These are phyloP conservation scores for Solanum hybrid DNA, from an alignment of 305 asterid species.

Conservation along the genomic window DNA sequence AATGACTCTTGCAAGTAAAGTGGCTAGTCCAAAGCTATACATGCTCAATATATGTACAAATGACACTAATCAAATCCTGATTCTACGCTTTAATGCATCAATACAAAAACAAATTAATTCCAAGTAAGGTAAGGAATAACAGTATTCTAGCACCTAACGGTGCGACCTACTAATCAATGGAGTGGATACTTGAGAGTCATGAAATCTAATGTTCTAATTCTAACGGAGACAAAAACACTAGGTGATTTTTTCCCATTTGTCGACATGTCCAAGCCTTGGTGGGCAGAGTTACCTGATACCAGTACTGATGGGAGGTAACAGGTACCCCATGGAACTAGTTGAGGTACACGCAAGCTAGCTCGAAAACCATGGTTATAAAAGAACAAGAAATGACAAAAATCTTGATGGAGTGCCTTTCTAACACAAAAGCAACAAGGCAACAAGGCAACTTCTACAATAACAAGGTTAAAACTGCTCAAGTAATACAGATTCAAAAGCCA, in stretches of 20 bases:
- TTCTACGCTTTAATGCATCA: constrained; percentile 58
- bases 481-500: background rate
- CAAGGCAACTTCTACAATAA: background rate
- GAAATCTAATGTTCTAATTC: background rate
- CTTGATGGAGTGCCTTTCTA: background rate
- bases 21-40: background rate
- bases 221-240: background rate
- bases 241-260: background rate
- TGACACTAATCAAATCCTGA: background rate
- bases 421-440: background rate
- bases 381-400: background rate
- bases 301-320: background rate
- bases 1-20: background rate
- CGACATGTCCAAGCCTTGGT: background rate
- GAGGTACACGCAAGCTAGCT: background rate
- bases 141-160: background rate
- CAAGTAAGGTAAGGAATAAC: constrained; percentile 13
- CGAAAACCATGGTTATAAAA: background rate
- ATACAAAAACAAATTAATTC: constrained; percentile 82
- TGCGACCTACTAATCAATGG: background rate
- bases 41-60: background rate
- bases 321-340: background rate
- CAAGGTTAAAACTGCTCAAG: background rate
- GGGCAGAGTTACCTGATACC: background rate
- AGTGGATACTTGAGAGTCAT: background rate